phyloP scores from a whole-genome alignment of 257 asterid genomes.

The Hygrophila difformis region DNA sequence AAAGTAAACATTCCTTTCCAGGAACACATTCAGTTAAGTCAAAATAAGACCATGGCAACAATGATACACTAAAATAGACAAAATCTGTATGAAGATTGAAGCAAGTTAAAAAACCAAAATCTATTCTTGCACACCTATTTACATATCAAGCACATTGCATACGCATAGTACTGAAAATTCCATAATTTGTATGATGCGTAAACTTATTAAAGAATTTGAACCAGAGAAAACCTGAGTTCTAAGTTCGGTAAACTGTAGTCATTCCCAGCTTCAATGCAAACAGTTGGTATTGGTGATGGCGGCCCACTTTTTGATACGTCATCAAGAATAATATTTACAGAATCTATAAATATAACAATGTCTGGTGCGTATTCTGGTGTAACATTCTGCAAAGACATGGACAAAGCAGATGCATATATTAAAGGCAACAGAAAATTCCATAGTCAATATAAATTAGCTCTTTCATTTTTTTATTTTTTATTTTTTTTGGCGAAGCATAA shows the following conservation, averaged over 20 bases:
- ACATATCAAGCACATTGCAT: not conserved
- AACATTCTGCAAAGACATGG: conserved; percentile 93
- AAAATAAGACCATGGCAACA: too few species aligned
- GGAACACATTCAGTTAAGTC: too few species aligned
- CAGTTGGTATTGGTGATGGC: conserved; percentile 58
- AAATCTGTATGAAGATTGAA: too few species aligned
- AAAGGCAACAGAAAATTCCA: too few species aligned
- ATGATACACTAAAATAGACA: too few species aligned
- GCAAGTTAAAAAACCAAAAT: too few species aligned
- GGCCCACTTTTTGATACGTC: conserved; percentile 85
- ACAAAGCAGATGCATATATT: too few species aligned
- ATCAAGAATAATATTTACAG: conserved; percentile 75
- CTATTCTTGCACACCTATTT: not conserved
- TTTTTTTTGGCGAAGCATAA: too few species aligned
- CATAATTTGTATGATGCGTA: conserved; percentile 1
- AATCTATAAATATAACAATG: conserved; percentile 70
- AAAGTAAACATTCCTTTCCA: too few species aligned
- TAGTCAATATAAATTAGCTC: too few species aligned
- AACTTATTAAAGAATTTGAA: conserved; percentile 7
- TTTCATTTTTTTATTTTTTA: too few species aligned
- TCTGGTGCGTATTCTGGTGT: conserved; percentile 70
- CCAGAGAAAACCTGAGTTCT: conserved; percentile 64
- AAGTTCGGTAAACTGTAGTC: conserved; percentile 70
- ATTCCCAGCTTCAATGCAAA: conserved; percentile 88
- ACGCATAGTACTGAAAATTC: not conserved